phyloP scores from a whole-genome alignment of 306 rosid genomes.

The Inga laurina region DNA sequence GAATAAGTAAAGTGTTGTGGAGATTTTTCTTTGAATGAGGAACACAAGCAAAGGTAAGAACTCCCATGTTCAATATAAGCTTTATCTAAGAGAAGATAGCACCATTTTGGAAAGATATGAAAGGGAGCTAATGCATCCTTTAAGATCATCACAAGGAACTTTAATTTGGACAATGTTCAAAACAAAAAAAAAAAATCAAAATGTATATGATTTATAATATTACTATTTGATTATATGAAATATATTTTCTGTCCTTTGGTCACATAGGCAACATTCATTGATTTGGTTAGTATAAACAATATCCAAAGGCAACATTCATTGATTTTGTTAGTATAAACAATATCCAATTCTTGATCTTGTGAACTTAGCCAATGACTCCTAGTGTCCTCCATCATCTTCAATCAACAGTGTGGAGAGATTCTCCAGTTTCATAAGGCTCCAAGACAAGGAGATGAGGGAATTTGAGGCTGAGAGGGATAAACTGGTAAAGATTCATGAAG shows the following conservation, averaged over 20 bases:
- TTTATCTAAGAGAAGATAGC: too few species aligned
- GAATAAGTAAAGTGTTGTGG: background rate
- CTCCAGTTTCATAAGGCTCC: constrained; percentile 26
- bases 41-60: constrained; percentile 26
- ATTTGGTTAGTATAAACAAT: too few species aligned
- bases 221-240: too few species aligned
- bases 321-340: background rate
- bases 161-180: too few species aligned
- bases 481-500: constrained; percentile 24
- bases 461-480: constrained; percentile 31
- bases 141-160: too few species aligned
- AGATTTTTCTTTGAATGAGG: constrained; percentile 28
- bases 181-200: too few species aligned
- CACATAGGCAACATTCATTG: too few species aligned
- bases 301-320: too few species aligned
- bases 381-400: background rate
- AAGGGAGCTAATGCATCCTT: too few species aligned
- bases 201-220: too few species aligned
- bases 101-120: too few species aligned
- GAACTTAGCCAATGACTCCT: constrained; percentile 2
- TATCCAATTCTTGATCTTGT: constrained; percentile 15
- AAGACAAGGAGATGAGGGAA: constrained; percentile 31
- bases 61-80: background rate
- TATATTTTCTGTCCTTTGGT: too few species aligned
- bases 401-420: constrained; percentile 32